phyloP scores from a whole-genome alignment of 495 filamentous ascomycete species.

The Penicillium lividum region DNA sequence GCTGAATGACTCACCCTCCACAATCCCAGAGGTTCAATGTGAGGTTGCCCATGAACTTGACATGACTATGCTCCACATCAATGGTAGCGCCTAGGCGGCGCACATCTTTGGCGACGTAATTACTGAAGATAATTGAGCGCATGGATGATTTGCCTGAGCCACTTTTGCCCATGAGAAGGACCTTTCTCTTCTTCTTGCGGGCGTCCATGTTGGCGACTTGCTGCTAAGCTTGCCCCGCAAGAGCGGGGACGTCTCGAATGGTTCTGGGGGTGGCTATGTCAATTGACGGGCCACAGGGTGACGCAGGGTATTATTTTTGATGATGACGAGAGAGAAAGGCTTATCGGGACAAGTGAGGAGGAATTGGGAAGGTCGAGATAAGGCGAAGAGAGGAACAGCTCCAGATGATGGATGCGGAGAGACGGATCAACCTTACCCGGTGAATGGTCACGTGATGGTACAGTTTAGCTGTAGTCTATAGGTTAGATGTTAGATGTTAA shows the following conservation, averaged over 20 bases:
- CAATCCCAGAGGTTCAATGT: slow-evolving; percentile 99
- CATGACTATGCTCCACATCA: slow-evolving; percentile 95
- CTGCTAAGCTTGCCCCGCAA: slow-evolving; percentile 32
- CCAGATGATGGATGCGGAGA: slow-evolving; percentile 33
- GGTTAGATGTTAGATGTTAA: too few relatives aligned
- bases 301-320: background rate
- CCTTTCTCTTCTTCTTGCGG: slow-evolving; percentile 59
- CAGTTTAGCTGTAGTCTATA: too few relatives aligned
- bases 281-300: slow-evolving; percentile 7
- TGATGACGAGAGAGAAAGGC: background rate
- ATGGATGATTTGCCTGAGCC: slow-evolving; percentile 99
- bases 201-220: slow-evolving; percentile 39
- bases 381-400: slow-evolving; percentile 18
- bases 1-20: slow-evolving; percentile 62
- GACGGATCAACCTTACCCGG: slow-evolving; percentile 24
- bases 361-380: slow-evolving; percentile 17
- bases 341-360: slow-evolving; percentile 3
- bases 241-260: slow-evolving; percentile 26
- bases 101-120: slow-evolving; percentile 96
- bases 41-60: slow-evolving; percentile 96
- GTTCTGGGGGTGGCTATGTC: slow-evolving; percentile 13
- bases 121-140: slow-evolving; percentile 97
- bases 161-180: slow-evolving; percentile 78
- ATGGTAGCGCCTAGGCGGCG: slow-evolving; percentile 94
- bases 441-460: slow-evolving; percentile 21